Evolutionary conservation across 441 rosid species (phyloP).

Genomic region (Omphalea diandra): DNA sequence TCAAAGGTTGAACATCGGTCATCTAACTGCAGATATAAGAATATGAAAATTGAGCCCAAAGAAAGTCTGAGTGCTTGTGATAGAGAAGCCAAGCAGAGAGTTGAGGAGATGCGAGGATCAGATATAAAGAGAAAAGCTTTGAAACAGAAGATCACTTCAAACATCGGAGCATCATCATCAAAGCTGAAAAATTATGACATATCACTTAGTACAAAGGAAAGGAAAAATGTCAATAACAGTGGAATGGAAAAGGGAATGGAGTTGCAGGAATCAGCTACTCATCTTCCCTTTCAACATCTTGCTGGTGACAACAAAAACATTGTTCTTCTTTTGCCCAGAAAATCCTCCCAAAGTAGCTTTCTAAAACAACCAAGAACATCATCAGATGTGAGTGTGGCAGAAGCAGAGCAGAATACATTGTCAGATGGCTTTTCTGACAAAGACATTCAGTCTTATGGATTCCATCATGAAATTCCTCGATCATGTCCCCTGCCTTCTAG

Average conservation of each 20-base stretch:
- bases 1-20: slow-evolving; percentile 30
- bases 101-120: slow-evolving; percentile 17
- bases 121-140: slow-evolving; percentile 26
- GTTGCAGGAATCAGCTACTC: slow-evolving; percentile 23
- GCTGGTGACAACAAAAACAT: slow-evolving; percentile 34
- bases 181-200: slow-evolving; percentile 20
- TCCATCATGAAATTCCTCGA: slow-evolving; percentile 37
- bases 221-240: slow-evolving; percentile 13
- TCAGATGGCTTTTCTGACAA: slow-evolving; percentile 27
- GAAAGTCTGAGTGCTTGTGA: slow-evolving; percentile 25
- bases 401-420: slow-evolving; percentile 25
- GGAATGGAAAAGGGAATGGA: slow-evolving; percentile 28
- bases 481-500: slow-evolving; percentile 47
- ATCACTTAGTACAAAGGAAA: slow-evolving; percentile 30
- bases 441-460: slow-evolving; percentile 26
- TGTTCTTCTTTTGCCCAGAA: slow-evolving; percentile 42
- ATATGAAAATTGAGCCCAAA: slow-evolving; percentile 25
- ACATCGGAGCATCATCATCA: slow-evolving; percentile 29
- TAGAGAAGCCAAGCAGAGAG: slow-evolving; percentile 25
- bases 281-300: slow-evolving; percentile 28
- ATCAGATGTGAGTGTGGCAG: slow-evolving; percentile 26
- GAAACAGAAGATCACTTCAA: slow-evolving; percentile 21
- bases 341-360: slow-evolving; percentile 18
- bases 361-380: slow-evolving; percentile 20
- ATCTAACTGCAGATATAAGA: slow-evolving; percentile 27